phyloP scores from a whole-genome alignment of 78 protist species.

The Dictyostelium discoideum region dicty_2.7 NC_007089.4:5887001-5887500 shows the following conservation, averaged over 20 bases:
- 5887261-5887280: constrained; percentile 14
- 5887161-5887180: neutral
- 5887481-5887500: neutral
- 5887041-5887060: constrained; percentile 39
- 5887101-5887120: neutral
- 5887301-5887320: constrained; percentile 74
- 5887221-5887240: constrained; percentile 33
- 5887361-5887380: constrained; percentile 5
- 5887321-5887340: constrained; percentile 46
- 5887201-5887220: neutral
- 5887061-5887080: constrained; percentile 61
- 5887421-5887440: neutral
- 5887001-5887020: neutral
- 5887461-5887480: constrained; percentile 43
- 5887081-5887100: neutral
- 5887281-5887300: constrained; percentile 51
- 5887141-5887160: constrained; percentile 12
- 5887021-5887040: neutral
- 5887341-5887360: constrained; percentile 56
- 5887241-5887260: constrained; percentile 65
- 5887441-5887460: neutral
- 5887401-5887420: neutral
- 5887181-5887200: constrained; percentile 34
- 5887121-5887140: constrained; percentile 11
- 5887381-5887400: neutral